A percentile compares a stretch with the other conserved stretches of the same genome.
Evolutionary conservation across 176 grass and related monocot species (phyloP).

Genomic region (sorghum (Sorghum bicolor)): Sorghum_bicolor_NCBIv3 NC_012873.2:61760501-61761000

Average conservation of each 20-base stretch:
- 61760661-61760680: background rate
- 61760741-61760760: background rate
- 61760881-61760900: background rate
- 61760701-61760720: background rate
- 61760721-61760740: background rate
- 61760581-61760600: background rate
- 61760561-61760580: background rate
- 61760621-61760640: background rate
- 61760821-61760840: background rate
- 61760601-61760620: background rate
- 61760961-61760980: background rate
- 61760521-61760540: background rate
- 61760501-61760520: background rate
- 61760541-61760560: background rate
- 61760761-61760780: constrained; percentile 17
- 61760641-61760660: background rate
- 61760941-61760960: background rate
- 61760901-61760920: background rate
- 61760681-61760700: background rate
- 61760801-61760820: constrained; percentile 8
- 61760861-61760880: background rate
- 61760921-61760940: no score
- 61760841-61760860: background rate
- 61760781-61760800: constrained; percentile 18
- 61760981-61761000: background rate